Percentiles rank a stretch among this genome's conserved stretches.
These are phyloP conservation scores for Nidula microcarpa DNA, from an alignment of 768 basidiomycete genomes.

Conservation along the genomic window DNA sequence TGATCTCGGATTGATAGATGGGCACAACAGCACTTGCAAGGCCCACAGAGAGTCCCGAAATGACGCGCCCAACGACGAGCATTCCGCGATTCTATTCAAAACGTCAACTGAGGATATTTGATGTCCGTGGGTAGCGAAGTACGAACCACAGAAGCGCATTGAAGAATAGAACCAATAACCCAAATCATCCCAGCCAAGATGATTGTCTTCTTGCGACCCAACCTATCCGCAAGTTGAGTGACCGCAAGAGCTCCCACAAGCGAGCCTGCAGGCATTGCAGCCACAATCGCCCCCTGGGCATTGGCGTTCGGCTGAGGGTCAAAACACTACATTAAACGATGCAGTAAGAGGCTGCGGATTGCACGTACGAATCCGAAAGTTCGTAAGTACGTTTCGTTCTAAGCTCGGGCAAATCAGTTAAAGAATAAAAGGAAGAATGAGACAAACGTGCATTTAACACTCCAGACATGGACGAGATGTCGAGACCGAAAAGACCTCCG, in stretches of 20 bases:
- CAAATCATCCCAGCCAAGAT: constrained; percentile 67
- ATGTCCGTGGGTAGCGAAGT: constrained; percentile 1
- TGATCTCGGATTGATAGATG: constrained; percentile 74
- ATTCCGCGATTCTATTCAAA: constrained; percentile 61
- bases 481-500: constrained; percentile 75
- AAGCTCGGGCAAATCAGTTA: background rate
- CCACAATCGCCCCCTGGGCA: constrained; percentile 73
- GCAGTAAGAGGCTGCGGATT: background rate
- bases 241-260: constrained; percentile 64
- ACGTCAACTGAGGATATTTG: background rate
- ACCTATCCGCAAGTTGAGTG: constrained; percentile 55
- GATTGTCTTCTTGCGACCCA: constrained; percentile 66
- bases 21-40: constrained; percentile 65
- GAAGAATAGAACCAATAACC: constrained; percentile 71
- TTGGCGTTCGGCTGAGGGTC: constrained; percentile 40
- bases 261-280: constrained; percentile 76
- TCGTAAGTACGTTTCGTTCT: constrained; percentile 36
- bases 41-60: constrained; percentile 67
- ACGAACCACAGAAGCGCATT: constrained; percentile 51
- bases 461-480: constrained; percentile 82
- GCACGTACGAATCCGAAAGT: constrained; percentile 30
- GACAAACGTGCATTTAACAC: constrained; percentile 43
- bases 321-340: background rate
- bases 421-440: background rate
- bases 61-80: constrained; percentile 68